Evolutionary conservation across 2,329 filamentous ascomycete genomes (phyloP), one percentile per base, ranked within the genome.

Genomic region (Beauveria brongniartii): DNA sequence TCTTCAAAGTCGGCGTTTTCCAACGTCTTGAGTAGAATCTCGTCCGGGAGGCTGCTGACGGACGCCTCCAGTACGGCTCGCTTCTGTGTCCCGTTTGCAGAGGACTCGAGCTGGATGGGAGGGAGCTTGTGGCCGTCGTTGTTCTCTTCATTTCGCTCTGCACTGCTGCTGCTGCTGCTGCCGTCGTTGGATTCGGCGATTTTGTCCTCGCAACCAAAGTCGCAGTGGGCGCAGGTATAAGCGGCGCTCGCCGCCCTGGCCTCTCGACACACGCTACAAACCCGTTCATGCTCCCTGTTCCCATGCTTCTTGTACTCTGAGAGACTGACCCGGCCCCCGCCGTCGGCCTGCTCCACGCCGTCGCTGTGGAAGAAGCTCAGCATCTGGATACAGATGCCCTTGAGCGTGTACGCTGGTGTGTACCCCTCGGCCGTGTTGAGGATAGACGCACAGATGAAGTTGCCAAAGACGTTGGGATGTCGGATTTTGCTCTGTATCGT

Each of bases 331-430:
- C 28, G 37, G 2, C 41, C 16, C 3, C 51, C 57, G 8, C 69
- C 69, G 50, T 72, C 28, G 0, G 65, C 63, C 60, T 81, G 78
- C 61, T 81, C 77, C 3, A 82, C 56, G 2, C 61, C 71, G 1
- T 78, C 75, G 64, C 78, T 81, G 28, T 71, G 71, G 65, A 82
- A 82, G 68, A 82, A 80, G 64, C 78, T 80, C 3, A 82, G 68
- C n/a, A 81, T 63, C 67, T 81, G 78, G 26, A 82, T 81, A 18
- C 77, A 73, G 24, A 82, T 75, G 3, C 72, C 74, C 60, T 79
- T 80, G 26, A 82, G 69, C 0, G 78, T 81, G 62, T 82, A 81
- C 0, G 79, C 79, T 1, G 78, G 74, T 0, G 79, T 81, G 65
- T 78, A 80, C 1, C 71, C 77, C 20, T 77, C 72, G 2, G 37